Evolutionary conservation across 306 rosid species (phyloP).

Genomic region (Neltuma alba): DNA sequence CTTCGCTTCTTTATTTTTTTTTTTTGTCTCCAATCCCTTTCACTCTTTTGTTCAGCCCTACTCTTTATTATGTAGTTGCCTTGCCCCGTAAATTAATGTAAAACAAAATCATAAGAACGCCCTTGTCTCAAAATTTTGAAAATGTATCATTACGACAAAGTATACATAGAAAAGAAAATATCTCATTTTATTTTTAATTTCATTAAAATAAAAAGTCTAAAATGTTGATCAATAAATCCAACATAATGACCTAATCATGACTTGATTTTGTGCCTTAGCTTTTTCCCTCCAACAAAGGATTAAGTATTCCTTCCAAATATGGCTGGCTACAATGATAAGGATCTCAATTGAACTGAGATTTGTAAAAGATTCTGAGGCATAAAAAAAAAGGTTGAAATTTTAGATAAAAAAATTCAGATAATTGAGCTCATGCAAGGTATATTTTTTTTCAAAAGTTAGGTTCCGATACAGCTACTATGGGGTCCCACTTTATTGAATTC

Average conservation of each 20-base stretch:
- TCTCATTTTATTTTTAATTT: neutral
- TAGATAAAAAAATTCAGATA: conserved; percentile 5
- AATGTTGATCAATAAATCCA: neutral
- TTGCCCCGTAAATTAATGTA: too few species aligned
- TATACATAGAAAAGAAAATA: too few species aligned
- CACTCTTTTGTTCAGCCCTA: too few species aligned
- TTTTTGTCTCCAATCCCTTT: too few species aligned
- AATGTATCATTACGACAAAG: too few species aligned
- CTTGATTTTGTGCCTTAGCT: neutral
- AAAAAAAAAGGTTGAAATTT: neutral
- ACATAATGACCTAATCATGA: neutral
- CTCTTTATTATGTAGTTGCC: too few species aligned
- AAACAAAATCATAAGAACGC: too few species aligned
- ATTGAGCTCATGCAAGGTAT: conserved; percentile 29
- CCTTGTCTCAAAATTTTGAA: too few species aligned
- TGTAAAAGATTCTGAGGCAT: neutral
- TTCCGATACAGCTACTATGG: conserved; percentile 54
- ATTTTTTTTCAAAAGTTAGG: conserved; percentile 46
- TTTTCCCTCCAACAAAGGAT: neutral
- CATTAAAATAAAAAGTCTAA: too few species aligned
- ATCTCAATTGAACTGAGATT: conserved; percentile 9
- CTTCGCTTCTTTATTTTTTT: too few species aligned
- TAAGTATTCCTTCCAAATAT: neutral
- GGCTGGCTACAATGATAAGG: conserved; percentile 30
- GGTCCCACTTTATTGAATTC: conserved; percentile 57